A percentile compares a stretch with the other conserved stretches of the same genome.
These are phyloP conservation scores for Scheffersomyces ergatensis DNA, from an alignment of 805 yeast species.

Conservation along the genomic window DNA sequence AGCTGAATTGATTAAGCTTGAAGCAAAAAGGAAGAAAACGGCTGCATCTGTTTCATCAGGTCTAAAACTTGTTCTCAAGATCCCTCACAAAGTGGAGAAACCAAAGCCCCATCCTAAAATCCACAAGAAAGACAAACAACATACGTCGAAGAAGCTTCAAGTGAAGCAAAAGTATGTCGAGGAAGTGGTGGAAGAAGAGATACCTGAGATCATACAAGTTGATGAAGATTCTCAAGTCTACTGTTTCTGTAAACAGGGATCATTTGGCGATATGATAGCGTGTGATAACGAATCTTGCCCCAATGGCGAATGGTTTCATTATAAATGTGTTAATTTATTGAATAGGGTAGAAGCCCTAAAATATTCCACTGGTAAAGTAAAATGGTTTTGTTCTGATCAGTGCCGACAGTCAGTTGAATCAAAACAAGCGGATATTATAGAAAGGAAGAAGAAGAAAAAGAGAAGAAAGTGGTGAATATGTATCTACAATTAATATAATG, in stretches of 20 bases:
- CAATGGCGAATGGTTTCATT: conserved; percentile 47
- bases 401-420: conserved; percentile 20
- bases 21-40: background rate
- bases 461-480: conserved; percentile 13
- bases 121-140: too few relatives aligned
- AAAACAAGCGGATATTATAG: conserved; percentile 2
- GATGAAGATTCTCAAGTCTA: conserved; percentile 41
- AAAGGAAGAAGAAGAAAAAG: conserved; percentile 12
- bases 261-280: conserved; percentile 95
- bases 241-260: conserved; percentile 91
- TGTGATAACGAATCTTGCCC: conserved; percentile 67
- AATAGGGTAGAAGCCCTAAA: conserved; percentile 36
- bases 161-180: background rate
- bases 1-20: conserved; percentile 5
- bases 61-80: conserved; percentile 13
- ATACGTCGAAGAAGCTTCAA: background rate
- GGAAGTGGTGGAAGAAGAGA: background rate
- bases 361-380: conserved; percentile 29
- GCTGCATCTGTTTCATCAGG: conserved; percentile 6
- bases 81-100: conserved; percentile 4
- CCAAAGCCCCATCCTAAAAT: background rate
- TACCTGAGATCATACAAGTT: conserved; percentile 1
- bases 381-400: conserved; percentile 39
- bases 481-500: too few relatives aligned
- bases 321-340: conserved; percentile 41